Conservation (phyloP, 1,284 basidiomycete genomes). For the Naganishia cerealis region DNA sequence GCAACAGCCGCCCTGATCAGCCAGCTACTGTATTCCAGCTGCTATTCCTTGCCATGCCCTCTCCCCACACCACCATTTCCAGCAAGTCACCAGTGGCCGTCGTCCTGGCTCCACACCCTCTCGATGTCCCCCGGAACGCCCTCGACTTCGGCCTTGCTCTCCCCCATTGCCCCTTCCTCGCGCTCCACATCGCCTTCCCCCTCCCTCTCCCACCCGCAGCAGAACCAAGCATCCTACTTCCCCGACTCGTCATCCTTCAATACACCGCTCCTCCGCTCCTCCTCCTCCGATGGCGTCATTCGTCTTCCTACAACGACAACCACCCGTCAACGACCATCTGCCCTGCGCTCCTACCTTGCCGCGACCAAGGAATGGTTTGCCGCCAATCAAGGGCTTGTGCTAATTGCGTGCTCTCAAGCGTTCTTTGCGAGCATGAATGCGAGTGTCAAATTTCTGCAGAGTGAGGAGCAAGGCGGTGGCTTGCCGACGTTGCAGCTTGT, state of each 20-base stretch:
- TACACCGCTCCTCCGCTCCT: constrained; percentile 3
- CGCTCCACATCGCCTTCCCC: neutral
- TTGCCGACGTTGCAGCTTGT: constrained; percentile 53
- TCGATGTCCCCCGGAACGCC: neutral
- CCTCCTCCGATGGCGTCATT: neutral
- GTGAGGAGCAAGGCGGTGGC: constrained; percentile 26
- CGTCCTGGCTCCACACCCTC: neutral
- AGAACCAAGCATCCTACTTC: constrained; percentile 18
- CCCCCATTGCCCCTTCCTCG: constrained; percentile 6
- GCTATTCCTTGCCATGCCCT: no score
- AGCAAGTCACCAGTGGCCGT: neutral
- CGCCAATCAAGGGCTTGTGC: constrained; percentile 63
- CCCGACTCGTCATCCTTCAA: constrained; percentile 5
- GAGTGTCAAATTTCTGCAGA: constrained; percentile 28
- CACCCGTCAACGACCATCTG: neutral
- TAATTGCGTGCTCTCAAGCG: constrained; percentile 63
- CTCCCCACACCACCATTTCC: neutral
- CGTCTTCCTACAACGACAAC: neutral
- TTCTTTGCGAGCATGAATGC: constrained; percentile 58
- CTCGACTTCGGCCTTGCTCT: constrained; percentile 10
- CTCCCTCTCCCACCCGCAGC: neutral
- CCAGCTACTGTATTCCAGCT: no score
- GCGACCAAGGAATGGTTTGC: constrained; percentile 31
- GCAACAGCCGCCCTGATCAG: no score
- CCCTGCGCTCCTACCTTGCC: neutral